Base-by-base conservation (phyloP, 116 monocot genomes). In the Iris pallida region DNA sequence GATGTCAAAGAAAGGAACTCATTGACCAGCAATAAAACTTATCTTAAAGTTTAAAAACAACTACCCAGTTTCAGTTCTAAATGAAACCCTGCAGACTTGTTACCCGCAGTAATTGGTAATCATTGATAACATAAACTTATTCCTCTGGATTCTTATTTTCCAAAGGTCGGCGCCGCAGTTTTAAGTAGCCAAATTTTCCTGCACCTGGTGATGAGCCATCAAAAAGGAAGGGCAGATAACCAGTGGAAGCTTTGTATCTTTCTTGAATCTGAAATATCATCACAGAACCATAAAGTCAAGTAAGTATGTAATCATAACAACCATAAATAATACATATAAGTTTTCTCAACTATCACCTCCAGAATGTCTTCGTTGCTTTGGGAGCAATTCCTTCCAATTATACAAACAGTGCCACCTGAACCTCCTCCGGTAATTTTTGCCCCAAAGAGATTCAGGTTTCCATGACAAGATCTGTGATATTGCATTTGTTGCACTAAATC, bases 351-450 rank as follows among this genome's bases (percentile, higher is more conserved):
- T 30, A 30, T 30, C 30, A 97, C 97, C 92, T 97, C 85, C 1
- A 97, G 65, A 42, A 97, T 92, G 73, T 92, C 83, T 72, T 90
- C 81, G 14, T 75, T 90, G 87, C 92, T 97, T 69, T 46, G 73
- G 58, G 89, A 7, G 61, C 83, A 81, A 52, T 97, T 97, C 57
- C 71, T 82, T 20, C 92, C 92, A 5, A 92, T 83, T 19, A 97
- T 81, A 78, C 97, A 97, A 58, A 97, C 80, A 14, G 89, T 78
- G 15, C 97, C 97, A 57, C 97, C 97, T 14, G 97, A 97, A n/a
- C 97, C 97, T 6, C 97, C 97, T 40, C 97, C 97, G 43, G 92
- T 97, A 48, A 92, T 97, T 73, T 97, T 97, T 43, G 92, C 97
- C 64, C 97, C 92, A 80, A 85, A 89, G 30, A 97, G 75, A 15